A percentile compares a stretch with the other conserved stretches of the same genome.
Conservation (phyloP, 192 early-diverging fungal genomes). For the Rhizophagus prolifer region DNA sequence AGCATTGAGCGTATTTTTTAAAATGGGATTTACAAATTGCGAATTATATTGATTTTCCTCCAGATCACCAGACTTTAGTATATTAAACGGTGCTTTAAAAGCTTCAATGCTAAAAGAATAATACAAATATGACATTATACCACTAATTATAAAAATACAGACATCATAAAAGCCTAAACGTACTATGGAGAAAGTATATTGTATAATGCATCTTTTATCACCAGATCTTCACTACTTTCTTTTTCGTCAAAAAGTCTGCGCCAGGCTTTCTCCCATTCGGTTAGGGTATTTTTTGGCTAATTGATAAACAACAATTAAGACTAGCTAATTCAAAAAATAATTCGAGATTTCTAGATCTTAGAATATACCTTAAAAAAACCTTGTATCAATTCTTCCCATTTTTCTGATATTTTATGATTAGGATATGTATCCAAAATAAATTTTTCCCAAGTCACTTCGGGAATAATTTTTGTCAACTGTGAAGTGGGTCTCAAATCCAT, state of each 20-base stretch:
- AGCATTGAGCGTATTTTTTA: conserved; percentile 6
- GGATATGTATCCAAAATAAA: conserved; percentile 26
- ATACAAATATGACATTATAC: conserved; percentile 11
- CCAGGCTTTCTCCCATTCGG: conserved; percentile 2
- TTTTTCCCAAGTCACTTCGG: neutral
- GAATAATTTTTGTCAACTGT: conserved; percentile 17
- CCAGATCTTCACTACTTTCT: conserved; percentile 1
- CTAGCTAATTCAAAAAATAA: conserved; percentile 25
- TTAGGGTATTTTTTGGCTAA: conserved; percentile 14
- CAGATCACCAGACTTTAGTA: conserved; percentile 14
- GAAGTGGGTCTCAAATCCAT: conserved; percentile 16
- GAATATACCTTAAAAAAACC: conserved; percentile 24
- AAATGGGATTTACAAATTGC: conserved; percentile 10
- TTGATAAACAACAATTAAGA: conserved; percentile 24
- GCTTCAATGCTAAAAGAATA: conserved; percentile 21
- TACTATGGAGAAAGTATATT: conserved; percentile 19
- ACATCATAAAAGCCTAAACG: neutral
- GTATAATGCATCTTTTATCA: neutral
- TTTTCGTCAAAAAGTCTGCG: conserved; percentile 8
- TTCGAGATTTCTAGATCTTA: conserved; percentile 1
- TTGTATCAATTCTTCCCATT: conserved; percentile 14
- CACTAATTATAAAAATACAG: neutral
- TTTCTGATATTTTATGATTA: conserved; percentile 11
- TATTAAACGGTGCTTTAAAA: conserved; percentile 10
- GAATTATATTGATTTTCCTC: conserved; percentile 16